A percentile compares a stretch with the other conserved stretches of the same genome.
phyloP scores from a whole-genome alignment of 768 basidiomycete genomes.

The Boletus eberwhitei region DNA sequence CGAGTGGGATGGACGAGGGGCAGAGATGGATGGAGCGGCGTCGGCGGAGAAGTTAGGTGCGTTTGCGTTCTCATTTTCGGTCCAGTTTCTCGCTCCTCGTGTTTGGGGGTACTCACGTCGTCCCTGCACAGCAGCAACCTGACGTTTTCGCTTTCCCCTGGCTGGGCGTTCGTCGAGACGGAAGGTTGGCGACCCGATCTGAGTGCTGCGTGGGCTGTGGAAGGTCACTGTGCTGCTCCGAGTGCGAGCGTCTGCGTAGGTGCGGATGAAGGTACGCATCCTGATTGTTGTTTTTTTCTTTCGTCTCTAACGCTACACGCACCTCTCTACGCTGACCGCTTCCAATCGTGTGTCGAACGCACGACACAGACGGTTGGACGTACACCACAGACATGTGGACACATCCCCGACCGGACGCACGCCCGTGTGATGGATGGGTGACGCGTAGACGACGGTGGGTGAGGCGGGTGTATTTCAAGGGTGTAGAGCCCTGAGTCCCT shows the following conservation, averaged over 20 bases:
- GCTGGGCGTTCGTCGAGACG: conserved; percentile 72
- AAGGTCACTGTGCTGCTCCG: background rate
- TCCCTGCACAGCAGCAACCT: conserved; percentile 64
- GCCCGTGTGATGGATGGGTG: conserved; percentile 44
- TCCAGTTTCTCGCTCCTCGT: background rate
- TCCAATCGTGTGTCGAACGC: background rate
- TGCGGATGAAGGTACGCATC: conserved; percentile 26
- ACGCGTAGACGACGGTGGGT: conserved; percentile 71
- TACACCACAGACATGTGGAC: conserved; percentile 80
- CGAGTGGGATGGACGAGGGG: conserved; percentile 10
- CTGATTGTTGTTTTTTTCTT: background rate
- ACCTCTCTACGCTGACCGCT: no score
- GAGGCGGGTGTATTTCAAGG: conserved; percentile 50
- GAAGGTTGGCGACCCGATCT: conserved; percentile 77
- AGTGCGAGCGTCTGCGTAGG: conserved; percentile 11
- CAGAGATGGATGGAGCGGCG: conserved; percentile 13
- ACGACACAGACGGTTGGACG: conserved; percentile 58
- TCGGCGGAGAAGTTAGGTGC: conserved; percentile 10
- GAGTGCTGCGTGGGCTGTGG: conserved; percentile 50
- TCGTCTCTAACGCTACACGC: background rate
- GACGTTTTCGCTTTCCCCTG: conserved; percentile 70
- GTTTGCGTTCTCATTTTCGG: background rate
- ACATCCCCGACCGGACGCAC: conserved; percentile 39
- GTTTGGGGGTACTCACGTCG: background rate
- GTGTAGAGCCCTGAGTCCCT: background rate